phyloP scores from a whole-genome alignment of 2,329 filamentous ascomycete species.

The Xylariaceae sp. region DNA sequence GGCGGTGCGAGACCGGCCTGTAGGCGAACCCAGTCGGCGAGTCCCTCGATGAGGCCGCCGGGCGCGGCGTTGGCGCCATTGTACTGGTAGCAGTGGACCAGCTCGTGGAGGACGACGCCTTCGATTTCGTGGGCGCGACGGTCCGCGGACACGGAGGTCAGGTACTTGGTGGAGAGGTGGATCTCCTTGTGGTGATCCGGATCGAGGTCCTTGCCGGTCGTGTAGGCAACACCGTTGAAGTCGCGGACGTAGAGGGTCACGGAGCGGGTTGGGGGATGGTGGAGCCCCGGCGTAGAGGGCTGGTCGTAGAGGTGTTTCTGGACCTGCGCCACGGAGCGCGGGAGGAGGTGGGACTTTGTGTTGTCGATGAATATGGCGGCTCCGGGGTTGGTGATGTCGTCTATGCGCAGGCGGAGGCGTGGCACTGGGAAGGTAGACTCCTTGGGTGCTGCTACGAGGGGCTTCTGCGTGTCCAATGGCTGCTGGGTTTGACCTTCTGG shows the following conservation, averaged over 20 bases:
- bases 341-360: slow-evolving; percentile 60
- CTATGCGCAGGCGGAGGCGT: slow-evolving; percentile 56
- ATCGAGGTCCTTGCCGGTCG: slow-evolving; percentile 74
- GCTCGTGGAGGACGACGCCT: slow-evolving; percentile 85
- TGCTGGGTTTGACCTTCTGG: slow-evolving; percentile 4
- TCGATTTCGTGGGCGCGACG: slow-evolving; percentile 60
- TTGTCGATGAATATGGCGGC: slow-evolving; percentile 63
- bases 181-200: slow-evolving; percentile 81
- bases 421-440: slow-evolving; percentile 40
- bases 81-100: slow-evolving; percentile 93
- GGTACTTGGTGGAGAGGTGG: slow-evolving; percentile 77
- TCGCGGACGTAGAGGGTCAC: slow-evolving; percentile 77
- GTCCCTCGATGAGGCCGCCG: slow-evolving; percentile 80
- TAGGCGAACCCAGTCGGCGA: slow-evolving; percentile 89
- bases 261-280: slow-evolving; percentile 66
- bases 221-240: slow-evolving; percentile 87
- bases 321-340: slow-evolving; percentile 62
- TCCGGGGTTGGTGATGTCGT: slow-evolving; percentile 57
- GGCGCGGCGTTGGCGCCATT: slow-evolving; percentile 60
- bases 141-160: slow-evolving; percentile 42
- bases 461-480: background rate
- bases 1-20: slow-evolving; percentile 69
- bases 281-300: slow-evolving; percentile 27
- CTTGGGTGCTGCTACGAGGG: slow-evolving; percentile 3
- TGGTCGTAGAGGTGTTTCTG: slow-evolving; percentile 66